phyloP scores from a whole-genome alignment of 768 basidiomycete genomes.

The Crepidotus variabilis region DNA sequence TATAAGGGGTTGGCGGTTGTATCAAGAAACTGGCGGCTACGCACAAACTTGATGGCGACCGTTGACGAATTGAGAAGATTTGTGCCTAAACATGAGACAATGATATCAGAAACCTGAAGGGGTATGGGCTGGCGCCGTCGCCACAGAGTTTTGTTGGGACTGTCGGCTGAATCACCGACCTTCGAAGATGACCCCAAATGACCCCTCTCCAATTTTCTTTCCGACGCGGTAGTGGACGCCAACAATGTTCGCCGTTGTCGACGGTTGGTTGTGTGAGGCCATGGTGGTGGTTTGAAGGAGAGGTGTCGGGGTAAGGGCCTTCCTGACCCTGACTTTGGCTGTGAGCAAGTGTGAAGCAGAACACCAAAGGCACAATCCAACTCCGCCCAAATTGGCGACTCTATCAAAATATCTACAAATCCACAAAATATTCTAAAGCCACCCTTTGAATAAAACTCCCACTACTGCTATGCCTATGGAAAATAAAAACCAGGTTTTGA shows the following conservation, averaged over 20 bases:
- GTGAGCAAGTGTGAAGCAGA: constrained; percentile 4
- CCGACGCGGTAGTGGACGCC: constrained; percentile 98
- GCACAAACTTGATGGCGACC: constrained; percentile 99
- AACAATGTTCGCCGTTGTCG: constrained; percentile 74
- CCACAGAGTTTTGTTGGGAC: constrained; percentile 5
- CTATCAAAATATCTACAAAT: neutral
- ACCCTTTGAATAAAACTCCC: constrained; percentile 10
- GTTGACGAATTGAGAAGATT: constrained; percentile 98
- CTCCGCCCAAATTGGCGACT: constrained; percentile 25
- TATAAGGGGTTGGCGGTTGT: neutral
- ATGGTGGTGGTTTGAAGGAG: constrained; percentile 30
- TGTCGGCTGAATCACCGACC: constrained; percentile 35
- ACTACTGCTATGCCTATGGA: constrained; percentile 16
- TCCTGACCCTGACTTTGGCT: constrained; percentile 6
- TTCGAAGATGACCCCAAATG: constrained; percentile 95
- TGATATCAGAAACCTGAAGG: constrained; percentile 1
- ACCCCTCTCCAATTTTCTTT: constrained; percentile 99
- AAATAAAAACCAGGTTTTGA: constrained; percentile 19
- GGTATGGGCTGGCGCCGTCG: neutral
- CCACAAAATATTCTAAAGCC: neutral
- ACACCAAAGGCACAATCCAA: constrained; percentile 26
- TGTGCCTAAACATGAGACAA: constrained; percentile 57
- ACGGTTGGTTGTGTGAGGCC: constrained; percentile 56
- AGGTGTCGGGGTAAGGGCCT: constrained; percentile 13
- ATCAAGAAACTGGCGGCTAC: constrained; percentile 28